Base-by-base conservation (phyloP, 306 rosid species). In the Cucurbita maxima region DNA sequence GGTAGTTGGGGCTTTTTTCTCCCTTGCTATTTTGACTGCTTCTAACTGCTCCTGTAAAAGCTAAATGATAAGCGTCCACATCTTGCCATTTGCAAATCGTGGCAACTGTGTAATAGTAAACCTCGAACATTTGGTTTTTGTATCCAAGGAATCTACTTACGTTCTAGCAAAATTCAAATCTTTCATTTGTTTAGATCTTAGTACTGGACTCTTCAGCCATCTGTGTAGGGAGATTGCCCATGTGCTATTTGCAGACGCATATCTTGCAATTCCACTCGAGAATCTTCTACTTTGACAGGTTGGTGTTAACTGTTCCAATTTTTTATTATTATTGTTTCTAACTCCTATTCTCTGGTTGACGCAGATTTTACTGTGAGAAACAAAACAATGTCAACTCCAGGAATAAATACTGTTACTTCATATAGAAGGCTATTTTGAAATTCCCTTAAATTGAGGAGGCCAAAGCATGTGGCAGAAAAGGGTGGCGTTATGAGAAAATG, bases 31-130 rank as follows among this genome's bases (percentile, higher is more conserved):
- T 76, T 73, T 82, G 74, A 78, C 81, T 62, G 56, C 47, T 80
- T 71, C 88, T 82, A 88, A 85, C 86, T 83, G 86, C 19, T 45
- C 70, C 76, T 75, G 73, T 71, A 76, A 63, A 79, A 82, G 76
- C 64, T 59, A 58, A 81, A 73, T 55, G 64, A 67, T 59, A 78
- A 76, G 34, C 71, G 69, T 82, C 77, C 79, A 74, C 74, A 75
- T 82, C 76, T 72, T 58, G 76, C 83, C 83, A 56, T 79, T 59
- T 18, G 69, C 37, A 74, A 70, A 51, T 70, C 34, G 16, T 37
- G 41, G 18, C 43, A 30, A 30, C 25, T 5, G 47, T 51, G 47
- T 70, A 70, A 6, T 51, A 34, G 58, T 30, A 50, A 48, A 15
- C 25, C 59, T 50, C 58, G 5, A 47, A 68, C 30, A 13, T 45